Evolutionary conservation across 2,329 filamentous ascomycete genomes (phyloP), one percentile per base, ranked within the genome.

Genomic region (Aurifilum marmelostoma): DNA sequence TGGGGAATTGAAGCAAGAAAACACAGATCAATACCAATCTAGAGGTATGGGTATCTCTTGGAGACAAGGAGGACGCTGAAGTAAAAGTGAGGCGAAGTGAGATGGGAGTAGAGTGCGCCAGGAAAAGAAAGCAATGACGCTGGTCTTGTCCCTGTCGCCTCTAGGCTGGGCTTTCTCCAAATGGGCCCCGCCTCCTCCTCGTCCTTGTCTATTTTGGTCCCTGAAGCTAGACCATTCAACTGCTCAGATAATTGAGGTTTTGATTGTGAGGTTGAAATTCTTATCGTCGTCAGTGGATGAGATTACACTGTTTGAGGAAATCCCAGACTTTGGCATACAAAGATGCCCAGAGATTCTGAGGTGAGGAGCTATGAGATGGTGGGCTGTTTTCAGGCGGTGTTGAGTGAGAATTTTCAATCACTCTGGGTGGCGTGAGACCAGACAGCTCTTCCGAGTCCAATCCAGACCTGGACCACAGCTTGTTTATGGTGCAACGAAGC

Each of bases 121-220:
- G 59, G 39, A 27, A 27, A 37, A 62, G 39, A 37, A 41, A 43
- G 59, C 59, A 62, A 62, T 62, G 59, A 62, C 59, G 59, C 59
- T 37, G 59, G n/a, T 62, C 39, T 62, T 16, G 59, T 37, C 39
- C 21, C 58, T 60, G 58, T 37, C 29, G 34, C 34, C n/a, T 32
- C 32, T 43, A 14, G 32, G 59, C 37, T 41, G 59, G 58, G 59
- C 59, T 37, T 43, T n/a, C 59, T 62, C 59, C 59, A 37, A 62
- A 37, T 43, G 18, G 59, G 39, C 59, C 59, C 59, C 59, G 58
- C 34, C 59, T 27, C 34, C 59, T 27, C n/a, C 21, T 62, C n/a
- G 59, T 43, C 14, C 59, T 29, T 62, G 27, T 43, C 59, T 37
- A 52, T 58, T 37, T 32, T 37, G 34, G 24, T n/a, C 54, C 32